Evolutionary conservation across 768 basidiomycete genomes (phyloP).

Genomic region (Russula vinacea): DNA sequence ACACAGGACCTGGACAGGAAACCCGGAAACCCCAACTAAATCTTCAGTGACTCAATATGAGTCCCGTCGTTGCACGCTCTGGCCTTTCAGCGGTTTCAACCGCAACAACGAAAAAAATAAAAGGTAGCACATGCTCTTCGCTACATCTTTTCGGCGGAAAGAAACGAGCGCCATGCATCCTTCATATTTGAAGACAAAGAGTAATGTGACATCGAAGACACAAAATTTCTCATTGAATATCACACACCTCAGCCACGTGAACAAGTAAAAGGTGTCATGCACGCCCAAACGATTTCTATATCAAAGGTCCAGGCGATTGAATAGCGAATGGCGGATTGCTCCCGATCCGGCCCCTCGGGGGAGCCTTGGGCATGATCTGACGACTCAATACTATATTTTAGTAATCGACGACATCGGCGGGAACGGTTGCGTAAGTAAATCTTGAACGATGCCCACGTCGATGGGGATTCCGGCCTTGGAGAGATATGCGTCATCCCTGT

Average conservation of each 20-base stretch:
- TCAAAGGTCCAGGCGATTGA: not conserved
- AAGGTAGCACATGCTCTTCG: not conserved
- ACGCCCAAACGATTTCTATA: not conserved
- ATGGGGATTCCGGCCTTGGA: constrained; percentile 41
- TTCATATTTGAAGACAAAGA: not conserved
- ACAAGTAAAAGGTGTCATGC: not conserved
- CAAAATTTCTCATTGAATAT: not conserved
- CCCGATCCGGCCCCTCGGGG: not conserved
- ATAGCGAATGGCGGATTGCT: constrained; percentile 7
- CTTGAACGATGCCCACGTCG: constrained; percentile 42
- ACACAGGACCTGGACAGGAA: not conserved
- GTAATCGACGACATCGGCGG: constrained; percentile 31
- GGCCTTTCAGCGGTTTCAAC: not conserved
- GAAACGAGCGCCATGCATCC: not conserved
- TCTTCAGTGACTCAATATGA: constrained; percentile 4
- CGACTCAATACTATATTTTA: constrained; percentile 20
- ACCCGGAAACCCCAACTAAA: no score
- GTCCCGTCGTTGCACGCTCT: not conserved
- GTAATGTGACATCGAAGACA: not conserved
- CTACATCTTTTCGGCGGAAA: not conserved
- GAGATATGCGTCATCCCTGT: constrained; percentile 55
- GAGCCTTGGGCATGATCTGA: not conserved
- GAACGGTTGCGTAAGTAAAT: constrained; percentile 37
- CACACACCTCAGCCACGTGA: constrained; percentile 1
- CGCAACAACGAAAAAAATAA: not conserved